Base-by-base conservation (phyloP, 1,139 yeast genomes). In the Williopsis jadinii region DNA sequence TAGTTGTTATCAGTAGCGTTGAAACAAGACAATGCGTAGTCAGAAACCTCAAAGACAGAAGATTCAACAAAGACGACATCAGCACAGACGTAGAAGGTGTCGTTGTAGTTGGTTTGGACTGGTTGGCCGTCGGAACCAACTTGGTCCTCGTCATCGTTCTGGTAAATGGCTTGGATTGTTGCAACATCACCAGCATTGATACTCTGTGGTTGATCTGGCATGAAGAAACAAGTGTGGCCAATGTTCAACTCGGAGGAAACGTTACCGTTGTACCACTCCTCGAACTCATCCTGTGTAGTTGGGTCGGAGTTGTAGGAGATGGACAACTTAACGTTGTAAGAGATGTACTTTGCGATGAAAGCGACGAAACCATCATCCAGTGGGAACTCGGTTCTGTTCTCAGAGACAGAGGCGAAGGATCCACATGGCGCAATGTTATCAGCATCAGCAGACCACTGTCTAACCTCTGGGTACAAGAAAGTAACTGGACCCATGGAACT, bases 401-500 rank as follows among this genome's bases (percentile, higher is more conserved):
- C 46, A 24, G 53, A 50, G 19, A 58, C 54, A 28, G 55, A 51
- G 13, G 63, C 56, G 40, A 55, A 51, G 9, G 68, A 56, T 38
- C 72, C 72, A 54, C 72, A 67, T 45, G 72, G 72, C 9, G 70
- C 68, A 32, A 57, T 54, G 49, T 62, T 64, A 46, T 67, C 71
- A 26, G 59, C 55, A 40, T 62, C 68, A 33, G 61, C 70, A 14
- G 66, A 54, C 72, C 72, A 67, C 42, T 58, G 64, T 57, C 72
- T 62, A 43, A 59, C 66, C 5, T 53, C 49, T 41, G 72, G 72
- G 56, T 61, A 67, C 41, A 67, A 41, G 55, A 67, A 61, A 35
- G 70, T 66, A 29, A 66, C 61, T 42, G 69, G 71, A 34, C 71
- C 71, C 70, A 67, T 67, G 36, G 59, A 53, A 49, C 58, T 60